A percentile compares a stretch with the other conserved stretches of the same genome.
Conservation (phyloP, 805 yeast species). For the Suhomyces vadensis region DNA sequence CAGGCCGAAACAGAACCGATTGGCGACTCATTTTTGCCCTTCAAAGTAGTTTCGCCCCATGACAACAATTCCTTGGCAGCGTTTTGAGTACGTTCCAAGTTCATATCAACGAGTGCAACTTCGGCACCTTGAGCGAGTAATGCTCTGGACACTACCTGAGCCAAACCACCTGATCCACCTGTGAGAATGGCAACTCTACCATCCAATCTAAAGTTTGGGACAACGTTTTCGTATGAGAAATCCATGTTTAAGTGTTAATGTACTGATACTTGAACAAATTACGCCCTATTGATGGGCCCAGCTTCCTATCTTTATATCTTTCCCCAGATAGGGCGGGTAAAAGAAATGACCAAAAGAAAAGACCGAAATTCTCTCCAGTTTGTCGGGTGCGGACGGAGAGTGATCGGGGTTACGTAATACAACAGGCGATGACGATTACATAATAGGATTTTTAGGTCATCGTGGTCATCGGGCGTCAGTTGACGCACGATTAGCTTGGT, state of each 20-base stretch:
- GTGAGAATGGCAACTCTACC: slow-evolving; percentile 72
- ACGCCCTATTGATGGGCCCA: too few species aligned
- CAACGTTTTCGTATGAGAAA: slow-evolving; percentile 44
- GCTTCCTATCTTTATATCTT: background rate
- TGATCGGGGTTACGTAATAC: slow-evolving; percentile 3
- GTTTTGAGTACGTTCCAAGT: slow-evolving; percentile 55
- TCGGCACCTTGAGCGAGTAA: slow-evolving; percentile 76
- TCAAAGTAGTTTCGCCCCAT: slow-evolving; percentile 50
- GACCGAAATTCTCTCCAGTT: background rate
- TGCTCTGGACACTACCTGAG: slow-evolving; percentile 63
- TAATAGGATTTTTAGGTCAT: background rate
- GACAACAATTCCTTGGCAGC: slow-evolving; percentile 50
- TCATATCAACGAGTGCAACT: slow-evolving; percentile 70
- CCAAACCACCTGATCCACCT: slow-evolving; percentile 82
- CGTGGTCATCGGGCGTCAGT: slow-evolving; percentile 1
- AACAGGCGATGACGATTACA: background rate
- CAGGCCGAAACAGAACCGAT: slow-evolving; percentile 56
- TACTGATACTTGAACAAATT: too few species aligned
- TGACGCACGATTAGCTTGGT: slow-evolving; percentile 4
- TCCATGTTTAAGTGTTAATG: slow-evolving; percentile 17
- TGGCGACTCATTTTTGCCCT: slow-evolving; percentile 32
- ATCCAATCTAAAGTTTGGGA: slow-evolving; percentile 67
- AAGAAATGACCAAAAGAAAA: slow-evolving; percentile 1
- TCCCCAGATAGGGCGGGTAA: background rate
- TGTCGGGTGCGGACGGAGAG: slow-evolving; percentile 1